Evolutionary conservation across 495 filamentous ascomycete species (phyloP).

Genomic region (Hypoxylon fuscum): DNA sequence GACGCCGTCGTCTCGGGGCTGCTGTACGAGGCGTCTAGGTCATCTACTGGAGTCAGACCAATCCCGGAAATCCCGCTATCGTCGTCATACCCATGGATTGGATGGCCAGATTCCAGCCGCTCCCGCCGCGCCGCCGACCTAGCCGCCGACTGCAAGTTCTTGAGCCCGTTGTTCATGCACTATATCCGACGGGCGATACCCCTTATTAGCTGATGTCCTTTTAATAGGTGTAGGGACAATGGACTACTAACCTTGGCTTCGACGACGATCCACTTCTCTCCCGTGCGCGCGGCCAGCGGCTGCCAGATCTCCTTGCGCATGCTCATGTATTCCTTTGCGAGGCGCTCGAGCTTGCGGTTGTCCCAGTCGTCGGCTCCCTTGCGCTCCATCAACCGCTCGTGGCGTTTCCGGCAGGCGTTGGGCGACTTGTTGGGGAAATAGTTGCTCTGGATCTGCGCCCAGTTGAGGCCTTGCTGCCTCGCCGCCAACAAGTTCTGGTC

Average conservation of each 20-base stretch:
- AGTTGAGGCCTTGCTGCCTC: constrained; percentile 72
- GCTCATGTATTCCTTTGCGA: constrained; percentile 73
- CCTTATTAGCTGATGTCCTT: constrained; percentile 1
- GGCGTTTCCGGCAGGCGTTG: constrained; percentile 81
- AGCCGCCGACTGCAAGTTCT: constrained; percentile 64
- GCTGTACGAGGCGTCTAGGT: constrained; percentile 58
- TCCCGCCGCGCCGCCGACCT: constrained; percentile 61
- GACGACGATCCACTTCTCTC: constrained; percentile 75
- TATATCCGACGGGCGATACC: constrained; percentile 33
- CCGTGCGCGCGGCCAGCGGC: constrained; percentile 65
- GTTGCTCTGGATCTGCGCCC: constrained; percentile 72
- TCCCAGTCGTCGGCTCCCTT: constrained; percentile 73
- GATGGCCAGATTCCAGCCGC: constrained; percentile 56
- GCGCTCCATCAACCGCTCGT: constrained; percentile 77
- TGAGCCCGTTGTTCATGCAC: constrained; percentile 67
- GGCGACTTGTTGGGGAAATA: constrained; percentile 77
- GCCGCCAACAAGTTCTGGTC: constrained; percentile 70
- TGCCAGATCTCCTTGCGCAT: constrained; percentile 78
- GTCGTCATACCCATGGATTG: constrained; percentile 57
- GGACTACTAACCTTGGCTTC: constrained; percentile 69
- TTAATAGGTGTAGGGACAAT: neutral
- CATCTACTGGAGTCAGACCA: constrained; percentile 60
- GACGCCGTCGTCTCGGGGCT: constrained; percentile 56
- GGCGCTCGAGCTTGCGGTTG: constrained; percentile 67
- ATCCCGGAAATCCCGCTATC: constrained; percentile 59